phyloP scores from a whole-genome alignment of 495 filamentous ascomycete species.

The Penicillium nucicola region DNA sequence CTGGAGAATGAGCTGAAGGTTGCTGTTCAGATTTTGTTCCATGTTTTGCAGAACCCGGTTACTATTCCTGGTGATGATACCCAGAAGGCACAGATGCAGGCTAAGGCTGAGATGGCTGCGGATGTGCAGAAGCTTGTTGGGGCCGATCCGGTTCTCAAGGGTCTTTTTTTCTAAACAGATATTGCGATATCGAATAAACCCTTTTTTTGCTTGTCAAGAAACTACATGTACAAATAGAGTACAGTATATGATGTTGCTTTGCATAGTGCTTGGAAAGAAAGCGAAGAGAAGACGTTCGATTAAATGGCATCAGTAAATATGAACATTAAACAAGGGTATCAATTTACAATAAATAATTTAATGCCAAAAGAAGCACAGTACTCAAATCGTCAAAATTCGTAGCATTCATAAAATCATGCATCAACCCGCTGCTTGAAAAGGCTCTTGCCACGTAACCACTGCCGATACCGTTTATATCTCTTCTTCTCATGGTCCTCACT shows the following conservation, averaged over 20 bases:
- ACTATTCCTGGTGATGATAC: slow-evolving; percentile 1
- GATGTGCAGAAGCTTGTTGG: slow-evolving; percentile 36
- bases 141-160: slow-evolving; percentile 32
- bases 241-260: too few relatives aligned
- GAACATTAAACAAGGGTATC: slow-evolving; percentile 13
- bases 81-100: slow-evolving; percentile 19
- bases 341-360: slow-evolving; percentile 11
- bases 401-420: slow-evolving; percentile 27
- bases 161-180: slow-evolving; percentile 22
- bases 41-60: slow-evolving; percentile 30
- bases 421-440: slow-evolving; percentile 88
- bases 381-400: neutral
- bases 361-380: slow-evolving; percentile 6
- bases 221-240: too few relatives aligned
- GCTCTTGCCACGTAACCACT: slow-evolving; percentile 90
- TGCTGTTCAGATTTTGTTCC: slow-evolving; percentile 33
- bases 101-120: slow-evolving; percentile 23
- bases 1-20: slow-evolving; percentile 49
- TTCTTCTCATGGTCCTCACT: slow-evolving; percentile 84
- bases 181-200: neutral
- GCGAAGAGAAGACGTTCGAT: too few relatives aligned
- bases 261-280: too few relatives aligned
- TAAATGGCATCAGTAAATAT: too few relatives aligned
- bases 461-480: slow-evolving; percentile 90
- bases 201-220: too few relatives aligned